A percentile compares a stretch with the other conserved stretches of the same genome.
phyloP scores from a whole-genome alignment of 352 stramenopile genomes.

The Thraustotheca clavata region DNA sequence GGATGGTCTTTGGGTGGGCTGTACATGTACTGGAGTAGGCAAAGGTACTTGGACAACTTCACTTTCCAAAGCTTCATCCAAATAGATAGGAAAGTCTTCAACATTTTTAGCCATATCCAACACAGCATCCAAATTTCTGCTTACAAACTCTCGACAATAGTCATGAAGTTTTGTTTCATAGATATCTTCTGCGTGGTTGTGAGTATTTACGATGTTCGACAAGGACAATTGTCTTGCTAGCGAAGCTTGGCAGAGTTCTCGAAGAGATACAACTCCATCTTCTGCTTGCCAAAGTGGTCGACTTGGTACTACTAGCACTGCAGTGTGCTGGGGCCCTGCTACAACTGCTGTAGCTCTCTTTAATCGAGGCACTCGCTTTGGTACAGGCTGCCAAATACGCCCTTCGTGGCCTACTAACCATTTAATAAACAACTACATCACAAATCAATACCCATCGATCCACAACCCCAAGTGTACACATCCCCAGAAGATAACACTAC shows the following conservation, averaged over 20 bases:
- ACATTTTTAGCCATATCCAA: constrained; percentile 52
- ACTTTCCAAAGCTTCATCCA: constrained; percentile 21
- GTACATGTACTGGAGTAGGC: too few relatives aligned
- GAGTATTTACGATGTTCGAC: constrained; percentile 46
- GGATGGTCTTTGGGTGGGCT: too few relatives aligned
- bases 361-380: constrained; percentile 62
- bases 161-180: constrained; percentile 33
- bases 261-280: constrained; percentile 24
- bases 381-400: constrained; percentile 65
- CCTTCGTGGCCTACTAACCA: constrained; percentile 42
- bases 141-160: constrained; percentile 56
- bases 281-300: constrained; percentile 11
- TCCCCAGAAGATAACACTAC: constrained; percentile 54
- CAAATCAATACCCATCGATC: constrained; percentile 41
- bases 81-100: constrained; percentile 52
- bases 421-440: not conserved
- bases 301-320: constrained; percentile 47
- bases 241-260: constrained; percentile 37
- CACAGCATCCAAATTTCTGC: constrained; percentile 62
- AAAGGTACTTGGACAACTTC: not conserved
- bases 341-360: constrained; percentile 64
- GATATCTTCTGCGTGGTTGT: constrained; percentile 50
- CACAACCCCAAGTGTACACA: constrained; percentile 68
- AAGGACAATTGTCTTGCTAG: constrained; percentile 47
- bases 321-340: constrained; percentile 66